phyloP scores from a whole-genome alignment of 2,329 filamentous ascomycete genomes.

The Fusarium tricinctum region DNA sequence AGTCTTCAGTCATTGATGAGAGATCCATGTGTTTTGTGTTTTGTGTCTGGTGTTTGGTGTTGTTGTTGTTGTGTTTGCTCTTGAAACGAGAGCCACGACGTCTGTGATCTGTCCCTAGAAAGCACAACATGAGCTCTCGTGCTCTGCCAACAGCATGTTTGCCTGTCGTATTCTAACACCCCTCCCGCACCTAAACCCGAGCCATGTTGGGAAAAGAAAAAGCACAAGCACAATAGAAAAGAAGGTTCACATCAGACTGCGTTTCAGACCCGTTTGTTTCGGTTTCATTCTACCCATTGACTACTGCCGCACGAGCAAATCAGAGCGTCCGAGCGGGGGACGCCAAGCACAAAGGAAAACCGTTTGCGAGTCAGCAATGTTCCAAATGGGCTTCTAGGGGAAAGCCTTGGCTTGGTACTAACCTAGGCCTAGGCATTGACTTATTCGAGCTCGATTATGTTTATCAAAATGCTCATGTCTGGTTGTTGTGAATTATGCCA shows the following conservation, averaged over 20 bases:
- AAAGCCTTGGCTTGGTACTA: neutral
- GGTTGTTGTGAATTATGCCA: neutral
- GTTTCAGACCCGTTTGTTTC: constrained; percentile 44
- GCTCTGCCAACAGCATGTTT: constrained; percentile 24
- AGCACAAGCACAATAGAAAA: neutral
- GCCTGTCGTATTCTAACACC: constrained; percentile 6
- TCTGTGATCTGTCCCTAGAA: neutral
- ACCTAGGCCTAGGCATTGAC: neutral
- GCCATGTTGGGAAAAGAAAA: neutral
- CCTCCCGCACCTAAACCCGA: neutral
- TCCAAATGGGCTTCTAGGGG: neutral
- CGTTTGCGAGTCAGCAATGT: constrained; percentile 15
- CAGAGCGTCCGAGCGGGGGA: constrained; percentile 18
- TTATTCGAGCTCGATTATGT: neutral
- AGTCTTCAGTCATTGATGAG: neutral
- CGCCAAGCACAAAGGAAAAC: constrained; percentile 10
- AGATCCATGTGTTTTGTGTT: too few species aligned
- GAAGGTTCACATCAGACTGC: constrained; percentile 25
- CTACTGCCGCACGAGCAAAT: constrained; percentile 14
- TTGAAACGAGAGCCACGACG: constrained; percentile 31
- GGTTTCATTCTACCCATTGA: constrained; percentile 35
- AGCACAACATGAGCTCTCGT: constrained; percentile 18
- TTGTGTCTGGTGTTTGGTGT: too few species aligned
- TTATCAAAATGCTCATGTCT: neutral
- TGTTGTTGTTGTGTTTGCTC: constrained; percentile 32